Percentiles rank a stretch among this genome's conserved stretches.
These are phyloP conservation scores for Hypoxylon sp. DNA, from an alignment of 2,329 filamentous ascomycete species.

Conservation along the genomic window DNA sequence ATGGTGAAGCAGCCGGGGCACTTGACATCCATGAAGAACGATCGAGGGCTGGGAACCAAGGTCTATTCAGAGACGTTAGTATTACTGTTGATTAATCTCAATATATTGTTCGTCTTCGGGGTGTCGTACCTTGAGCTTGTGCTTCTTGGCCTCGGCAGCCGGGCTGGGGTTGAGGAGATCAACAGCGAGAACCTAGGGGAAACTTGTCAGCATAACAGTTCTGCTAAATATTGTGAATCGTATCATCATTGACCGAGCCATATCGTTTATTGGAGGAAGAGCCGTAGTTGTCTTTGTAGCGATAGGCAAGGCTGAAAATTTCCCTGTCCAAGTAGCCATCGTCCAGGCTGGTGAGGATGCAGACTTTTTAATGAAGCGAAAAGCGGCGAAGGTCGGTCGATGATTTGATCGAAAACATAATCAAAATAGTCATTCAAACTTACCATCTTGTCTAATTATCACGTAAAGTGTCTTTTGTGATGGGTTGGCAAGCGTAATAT, in stretches of 20 bases:
- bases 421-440: conserved; percentile 56
- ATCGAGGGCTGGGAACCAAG: conserved; percentile 95
- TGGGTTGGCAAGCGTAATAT: conserved; percentile 64
- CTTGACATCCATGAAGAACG: conserved; percentile 99
- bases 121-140: conserved; percentile 97
- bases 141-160: conserved; percentile 98
- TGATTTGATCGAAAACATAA: conserved; percentile 22
- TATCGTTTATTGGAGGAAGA: background rate
- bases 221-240: conserved; percentile 33
- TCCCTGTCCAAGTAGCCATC: conserved; percentile 7
- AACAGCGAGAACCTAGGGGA: conserved; percentile 95
- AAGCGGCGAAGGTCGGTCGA: conserved; percentile 33
- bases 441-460: conserved; percentile 79
- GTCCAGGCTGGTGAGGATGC: conserved; percentile 6
- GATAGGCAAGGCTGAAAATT: background rate
- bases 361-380: conserved; percentile 24
- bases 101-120: conserved; percentile 40
- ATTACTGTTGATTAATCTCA: conserved; percentile 12
- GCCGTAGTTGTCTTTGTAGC: background rate
- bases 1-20: conserved; percentile 99
- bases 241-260: conserved; percentile 16
- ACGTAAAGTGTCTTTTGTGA: conserved; percentile 57
- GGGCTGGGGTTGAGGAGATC: conserved; percentile 99
- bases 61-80: conserved; percentile 68
- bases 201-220: conserved; percentile 64